These are phyloP conservation scores for Fusarium palustre DNA, from an alignment of 2,329 filamentous ascomycete genomes.

Conservation along the genomic window DNA sequence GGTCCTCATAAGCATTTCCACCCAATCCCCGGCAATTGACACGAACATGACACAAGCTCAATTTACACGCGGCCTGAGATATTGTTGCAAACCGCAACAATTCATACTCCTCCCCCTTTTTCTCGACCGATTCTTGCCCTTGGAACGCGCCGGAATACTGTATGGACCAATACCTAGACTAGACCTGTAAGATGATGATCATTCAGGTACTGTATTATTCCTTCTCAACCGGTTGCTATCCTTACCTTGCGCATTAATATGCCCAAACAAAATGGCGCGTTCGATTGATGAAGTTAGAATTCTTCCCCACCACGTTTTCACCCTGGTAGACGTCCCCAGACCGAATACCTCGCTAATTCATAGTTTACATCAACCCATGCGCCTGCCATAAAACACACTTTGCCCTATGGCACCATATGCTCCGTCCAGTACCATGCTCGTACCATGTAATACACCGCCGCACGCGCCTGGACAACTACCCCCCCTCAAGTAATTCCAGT, in stretches of 20 bases:
- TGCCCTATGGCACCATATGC: slow-evolving; percentile 23
- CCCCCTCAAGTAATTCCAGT: slow-evolving; percentile 29
- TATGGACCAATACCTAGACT: not conserved
- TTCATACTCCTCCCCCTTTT: not conserved
- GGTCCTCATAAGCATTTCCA: slow-evolving; percentile 37
- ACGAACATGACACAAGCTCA: slow-evolving; percentile 8
- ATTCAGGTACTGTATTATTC: not conserved
- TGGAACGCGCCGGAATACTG: not conserved
- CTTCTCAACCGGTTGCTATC: slow-evolving; percentile 4
- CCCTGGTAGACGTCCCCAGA: slow-evolving; percentile 35
- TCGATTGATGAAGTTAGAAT: slow-evolving; percentile 31
- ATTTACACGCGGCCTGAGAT: not conserved
- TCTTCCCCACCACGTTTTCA: slow-evolving; percentile 36
- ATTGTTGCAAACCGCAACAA: slow-evolving; percentile 9
- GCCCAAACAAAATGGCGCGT: slow-evolving; percentile 16
- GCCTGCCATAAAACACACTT: slow-evolving; percentile 3
- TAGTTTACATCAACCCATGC: slow-evolving; percentile 2
- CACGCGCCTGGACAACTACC: slow-evolving; percentile 22
- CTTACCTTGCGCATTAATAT: slow-evolving; percentile 12
- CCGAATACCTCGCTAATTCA: slow-evolving; percentile 14
- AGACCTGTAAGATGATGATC: not conserved
- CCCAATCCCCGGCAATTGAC: slow-evolving; percentile 36
- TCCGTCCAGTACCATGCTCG: slow-evolving; percentile 24
- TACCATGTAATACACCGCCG: slow-evolving; percentile 32
- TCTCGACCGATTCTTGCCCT: not conserved